Percentiles rank a stretch among this genome's conserved stretches.
These are phyloP conservation scores for Trichocladium uniseriatum DNA, from an alignment of 495 filamentous ascomycete species.

Conservation along the genomic window DNA sequence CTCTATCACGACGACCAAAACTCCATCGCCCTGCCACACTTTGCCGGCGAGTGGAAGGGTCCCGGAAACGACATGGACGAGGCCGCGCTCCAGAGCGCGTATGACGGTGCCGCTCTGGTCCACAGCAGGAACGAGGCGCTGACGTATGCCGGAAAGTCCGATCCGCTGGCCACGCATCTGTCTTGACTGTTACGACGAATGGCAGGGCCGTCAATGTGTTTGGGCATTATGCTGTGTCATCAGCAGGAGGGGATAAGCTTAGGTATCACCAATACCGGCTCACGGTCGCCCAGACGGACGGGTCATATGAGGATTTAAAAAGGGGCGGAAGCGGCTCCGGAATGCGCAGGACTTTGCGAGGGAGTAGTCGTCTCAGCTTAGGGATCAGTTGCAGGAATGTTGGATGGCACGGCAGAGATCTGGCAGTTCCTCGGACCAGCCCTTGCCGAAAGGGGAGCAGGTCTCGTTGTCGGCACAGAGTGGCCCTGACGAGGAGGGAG, in stretches of 20 bases:
- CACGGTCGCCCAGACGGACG: too few relatives aligned
- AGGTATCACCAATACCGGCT: slow-evolving; percentile 26
- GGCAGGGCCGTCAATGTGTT: slow-evolving; percentile 24
- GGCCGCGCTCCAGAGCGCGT: slow-evolving; percentile 18
- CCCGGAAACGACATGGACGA: slow-evolving; percentile 15
- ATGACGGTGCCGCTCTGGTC: slow-evolving; percentile 27
- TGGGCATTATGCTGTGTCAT: slow-evolving; percentile 23
- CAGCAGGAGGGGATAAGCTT: slow-evolving; percentile 14
- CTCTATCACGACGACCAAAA: slow-evolving; percentile 20
- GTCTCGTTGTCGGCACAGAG: too few relatives aligned
- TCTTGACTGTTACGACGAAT: slow-evolving; percentile 28
- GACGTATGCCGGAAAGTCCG: slow-evolving; percentile 15
- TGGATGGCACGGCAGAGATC: too few relatives aligned
- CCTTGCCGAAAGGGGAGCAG: too few relatives aligned
- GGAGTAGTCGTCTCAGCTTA: too few relatives aligned
- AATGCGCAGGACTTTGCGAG: too few relatives aligned
- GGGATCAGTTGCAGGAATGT: too few relatives aligned
- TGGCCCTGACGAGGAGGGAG: too few relatives aligned
- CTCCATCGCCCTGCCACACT: slow-evolving; percentile 23
- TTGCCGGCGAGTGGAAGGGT: slow-evolving; percentile 30
- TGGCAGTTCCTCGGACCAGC: too few relatives aligned
- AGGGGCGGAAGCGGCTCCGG: too few relatives aligned
- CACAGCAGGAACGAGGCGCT: slow-evolving; percentile 26
- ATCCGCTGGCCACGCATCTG: slow-evolving; percentile 19
- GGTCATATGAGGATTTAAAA: too few relatives aligned